A percentile compares a stretch with the other conserved stretches of the same genome.
Conservation (phyloP, 2,329 filamentous ascomycete species). For the Cryphonectria parasitica region DNA sequence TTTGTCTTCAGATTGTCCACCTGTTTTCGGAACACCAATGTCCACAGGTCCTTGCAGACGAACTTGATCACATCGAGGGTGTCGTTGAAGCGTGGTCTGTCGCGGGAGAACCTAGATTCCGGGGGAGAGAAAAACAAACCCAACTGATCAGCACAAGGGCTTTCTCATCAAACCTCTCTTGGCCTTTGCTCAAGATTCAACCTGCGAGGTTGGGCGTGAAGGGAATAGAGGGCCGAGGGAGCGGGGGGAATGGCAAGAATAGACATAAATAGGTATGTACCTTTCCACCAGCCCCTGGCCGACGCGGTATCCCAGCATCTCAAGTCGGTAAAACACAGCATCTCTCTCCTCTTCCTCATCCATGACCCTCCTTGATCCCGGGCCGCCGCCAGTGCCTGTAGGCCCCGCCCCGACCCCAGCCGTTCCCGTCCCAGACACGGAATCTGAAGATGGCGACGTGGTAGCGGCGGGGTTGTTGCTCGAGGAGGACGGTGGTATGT, state of each 20-base stretch:
- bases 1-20: conserved; percentile 99
- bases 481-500: background rate
- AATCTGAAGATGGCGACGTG: conserved; percentile 24
- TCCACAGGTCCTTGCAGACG: conserved; percentile 98
- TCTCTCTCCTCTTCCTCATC: conserved; percentile 85
- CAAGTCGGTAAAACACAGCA: conserved; percentile 81
- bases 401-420: conserved; percentile 31
- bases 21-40: conserved; percentile 90
- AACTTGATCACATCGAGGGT: conserved; percentile 98
- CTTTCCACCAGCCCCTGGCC: conserved; percentile 90
- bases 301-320: conserved; percentile 86
- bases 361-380: conserved; percentile 42
- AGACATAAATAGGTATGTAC: conserved; percentile 49
- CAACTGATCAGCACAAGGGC: conserved; percentile 11
- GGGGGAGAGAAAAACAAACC: background rate
- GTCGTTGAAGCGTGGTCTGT: conserved; percentile 86
- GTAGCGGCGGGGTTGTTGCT: background rate
- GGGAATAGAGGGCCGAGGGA: background rate
- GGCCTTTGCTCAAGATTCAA: background rate
- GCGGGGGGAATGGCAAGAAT: background rate
- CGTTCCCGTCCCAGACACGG: conserved; percentile 27
- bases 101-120: conserved; percentile 70
- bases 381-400: background rate
- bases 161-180: background rate
- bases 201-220: background rate